Evolutionary conservation across 2,329 filamentous ascomycete species (phyloP), one percentile per base, ranked within the genome.

Genomic region (Penicillium sp.): DNA sequence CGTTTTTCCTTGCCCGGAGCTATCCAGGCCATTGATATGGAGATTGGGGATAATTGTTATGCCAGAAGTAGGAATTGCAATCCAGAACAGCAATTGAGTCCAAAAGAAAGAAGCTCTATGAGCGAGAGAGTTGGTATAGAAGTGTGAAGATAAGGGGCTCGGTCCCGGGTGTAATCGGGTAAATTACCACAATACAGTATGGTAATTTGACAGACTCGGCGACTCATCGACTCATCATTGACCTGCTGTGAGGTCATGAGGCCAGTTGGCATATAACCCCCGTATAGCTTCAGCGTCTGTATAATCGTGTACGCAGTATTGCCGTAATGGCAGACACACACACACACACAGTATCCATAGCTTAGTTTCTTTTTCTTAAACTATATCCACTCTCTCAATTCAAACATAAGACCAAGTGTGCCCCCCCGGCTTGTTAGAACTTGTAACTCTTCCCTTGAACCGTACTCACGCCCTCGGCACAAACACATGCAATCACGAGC

Each of bases 221-320:
- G 54, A 56, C 27, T 52, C 54, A 57, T 54, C 49, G 29, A 57
- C 27, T 57, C 49, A 53, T 57, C 55, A 57, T 57, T 56, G 37
- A 57, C 43, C 31, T 21, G 29, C 21, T 6, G 46, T 56, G 53
- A 56, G 53, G 53, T 56, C 53, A 56, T 56, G 10, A 54, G 35
- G 43, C 43, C 52, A 54, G 33, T 38, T 54, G 52, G 52, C 52
- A 46, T 25, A 25, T 13, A 25, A 37, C 21, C 37, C 19, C n/a
- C 31, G 21, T 31, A 54, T 49, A 54, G 45, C 50, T 27, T 52
- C 50, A 52, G 33, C 27, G 27, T 9, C 31, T 49, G 37, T 48
- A 25, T 35, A 47, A 23, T 27, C 17, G 37, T 42, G 25, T 41
- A 50, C 35, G n/a, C 35, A 48, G 46, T 48, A 48, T 47, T 50